A percentile compares a stretch with the other conserved stretches of the same genome.
Conservation (phyloP, 2,329 filamentous ascomycete species). For the Calonectria multiphialidica region DNA sequence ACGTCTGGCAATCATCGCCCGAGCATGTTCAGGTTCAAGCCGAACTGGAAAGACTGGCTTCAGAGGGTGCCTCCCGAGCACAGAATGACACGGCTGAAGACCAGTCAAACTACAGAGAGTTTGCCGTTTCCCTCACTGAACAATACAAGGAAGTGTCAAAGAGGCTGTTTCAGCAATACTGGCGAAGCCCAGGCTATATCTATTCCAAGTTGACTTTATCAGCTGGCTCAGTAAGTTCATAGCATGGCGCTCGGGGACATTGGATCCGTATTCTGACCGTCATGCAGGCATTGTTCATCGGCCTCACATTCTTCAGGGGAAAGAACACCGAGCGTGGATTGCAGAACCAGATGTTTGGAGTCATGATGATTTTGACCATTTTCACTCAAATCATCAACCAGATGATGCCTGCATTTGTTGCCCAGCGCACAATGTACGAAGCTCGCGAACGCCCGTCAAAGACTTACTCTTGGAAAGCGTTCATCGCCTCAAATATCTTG, state of each 20-base stretch:
- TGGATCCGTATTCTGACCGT: background rate
- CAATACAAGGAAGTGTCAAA: constrained; percentile 54
- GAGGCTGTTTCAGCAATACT: constrained; percentile 49
- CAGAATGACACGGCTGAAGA: background rate
- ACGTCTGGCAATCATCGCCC: constrained; percentile 49
- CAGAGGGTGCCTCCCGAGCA: background rate
- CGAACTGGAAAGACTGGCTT: constrained; percentile 47
- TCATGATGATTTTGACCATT: constrained; percentile 78
- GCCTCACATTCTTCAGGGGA: constrained; percentile 74
- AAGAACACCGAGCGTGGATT: constrained; percentile 72
- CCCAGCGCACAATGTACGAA: constrained; percentile 76
- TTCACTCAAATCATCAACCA: constrained; percentile 74
- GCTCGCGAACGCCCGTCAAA: constrained; percentile 74
- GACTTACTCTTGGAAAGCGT: constrained; percentile 74
- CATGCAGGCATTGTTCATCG: constrained; percentile 67
- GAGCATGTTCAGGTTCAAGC: constrained; percentile 48
- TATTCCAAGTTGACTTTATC: constrained; percentile 64
- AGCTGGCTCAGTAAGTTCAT: constrained; percentile 46
- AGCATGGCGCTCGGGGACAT: too few species aligned
- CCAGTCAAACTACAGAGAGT: constrained; percentile 42
- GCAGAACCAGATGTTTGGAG: constrained; percentile 76
- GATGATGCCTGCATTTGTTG: constrained; percentile 78
- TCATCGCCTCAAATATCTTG: constrained; percentile 62
- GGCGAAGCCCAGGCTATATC: constrained; percentile 67
- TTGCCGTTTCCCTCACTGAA: constrained; percentile 44